Conservation (phyloP, 164 flowering plant species). For the Magnolia changhungtana region DNA sequence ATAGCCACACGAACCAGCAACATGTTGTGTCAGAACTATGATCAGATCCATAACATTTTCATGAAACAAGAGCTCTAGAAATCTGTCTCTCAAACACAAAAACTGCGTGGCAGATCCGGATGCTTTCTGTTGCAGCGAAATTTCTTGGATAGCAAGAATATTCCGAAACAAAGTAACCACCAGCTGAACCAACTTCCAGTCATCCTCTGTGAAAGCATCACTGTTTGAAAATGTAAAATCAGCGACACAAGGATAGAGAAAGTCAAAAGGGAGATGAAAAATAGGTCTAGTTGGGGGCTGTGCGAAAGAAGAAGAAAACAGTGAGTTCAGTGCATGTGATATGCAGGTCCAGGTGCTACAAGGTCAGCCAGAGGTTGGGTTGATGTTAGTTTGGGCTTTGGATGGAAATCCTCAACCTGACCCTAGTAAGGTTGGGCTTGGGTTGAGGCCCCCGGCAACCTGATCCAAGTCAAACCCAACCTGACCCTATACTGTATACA, state of each 20-base stretch:
- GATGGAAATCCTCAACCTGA: too few relatives aligned
- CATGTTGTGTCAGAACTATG: constrained; percentile 66
- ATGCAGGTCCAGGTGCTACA: background rate
- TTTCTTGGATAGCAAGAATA: constrained; percentile 77
- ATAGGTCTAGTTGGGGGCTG: background rate
- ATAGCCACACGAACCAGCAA: constrained; percentile 55
- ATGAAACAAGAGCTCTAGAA: constrained; percentile 64
- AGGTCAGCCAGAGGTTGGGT: background rate
- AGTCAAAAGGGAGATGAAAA: background rate
- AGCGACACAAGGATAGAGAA: background rate
- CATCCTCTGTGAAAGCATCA: constrained; percentile 79
- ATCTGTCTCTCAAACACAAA: constrained; percentile 66
- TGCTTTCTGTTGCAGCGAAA: constrained; percentile 65
- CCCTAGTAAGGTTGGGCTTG: too few relatives aligned
- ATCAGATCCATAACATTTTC: constrained; percentile 91
- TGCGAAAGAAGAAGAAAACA: background rate
- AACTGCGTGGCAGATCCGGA: constrained; percentile 59
- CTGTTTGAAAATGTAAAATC: constrained; percentile 33
- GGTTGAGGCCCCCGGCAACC: too few relatives aligned
- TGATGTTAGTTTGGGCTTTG: too few relatives aligned
- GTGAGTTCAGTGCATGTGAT: background rate
- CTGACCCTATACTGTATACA: too few relatives aligned
- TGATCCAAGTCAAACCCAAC: too few relatives aligned
- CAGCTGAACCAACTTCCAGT: constrained; percentile 94
- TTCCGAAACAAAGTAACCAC: constrained; percentile 89